phyloP scores from a whole-genome alignment of 805 yeast genomes.

The Nakazawaea molendinolei region DNA sequence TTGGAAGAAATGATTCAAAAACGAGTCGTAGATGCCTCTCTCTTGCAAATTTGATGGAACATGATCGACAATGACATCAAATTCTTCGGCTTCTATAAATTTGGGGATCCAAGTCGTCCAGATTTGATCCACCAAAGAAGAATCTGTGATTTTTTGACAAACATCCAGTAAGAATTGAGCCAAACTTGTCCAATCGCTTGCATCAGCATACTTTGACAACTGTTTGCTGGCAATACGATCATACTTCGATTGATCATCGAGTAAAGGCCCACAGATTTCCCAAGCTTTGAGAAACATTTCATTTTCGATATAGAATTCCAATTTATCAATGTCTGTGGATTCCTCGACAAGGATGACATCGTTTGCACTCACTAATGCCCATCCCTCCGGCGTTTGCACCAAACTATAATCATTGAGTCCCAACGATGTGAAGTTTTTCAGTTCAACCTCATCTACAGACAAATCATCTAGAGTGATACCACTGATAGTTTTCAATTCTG shows the following conservation, averaged over 20 bases:
- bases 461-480: conserved; percentile 61
- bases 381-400: conserved; percentile 43
- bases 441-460: conserved; percentile 71
- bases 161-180: conserved; percentile 40
- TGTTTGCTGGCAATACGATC: conserved; percentile 50
- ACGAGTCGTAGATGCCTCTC: conserved; percentile 31
- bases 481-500: conserved; percentile 71
- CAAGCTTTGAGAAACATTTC: conserved; percentile 64
- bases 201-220: conserved; percentile 34
- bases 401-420: conserved; percentile 80
- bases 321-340: conserved; percentile 60
- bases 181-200: conserved; percentile 50
- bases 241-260: conserved; percentile 43
- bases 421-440: conserved; percentile 48
- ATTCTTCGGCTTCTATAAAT: conserved; percentile 42
- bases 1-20: conserved; percentile 40
- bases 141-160: conserved; percentile 20
- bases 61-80: conserved; percentile 37
- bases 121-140: conserved; percentile 17
- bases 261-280: conserved; percentile 59
- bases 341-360: conserved; percentile 78
- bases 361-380: conserved; percentile 69
- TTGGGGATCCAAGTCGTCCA: conserved; percentile 64
- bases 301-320: conserved; percentile 62
- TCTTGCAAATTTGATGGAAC: conserved; percentile 46